Evolutionary conservation across 2,329 filamentous ascomycete genomes (phyloP).

Genomic region (Pestalotiopsis sp.): DNA sequence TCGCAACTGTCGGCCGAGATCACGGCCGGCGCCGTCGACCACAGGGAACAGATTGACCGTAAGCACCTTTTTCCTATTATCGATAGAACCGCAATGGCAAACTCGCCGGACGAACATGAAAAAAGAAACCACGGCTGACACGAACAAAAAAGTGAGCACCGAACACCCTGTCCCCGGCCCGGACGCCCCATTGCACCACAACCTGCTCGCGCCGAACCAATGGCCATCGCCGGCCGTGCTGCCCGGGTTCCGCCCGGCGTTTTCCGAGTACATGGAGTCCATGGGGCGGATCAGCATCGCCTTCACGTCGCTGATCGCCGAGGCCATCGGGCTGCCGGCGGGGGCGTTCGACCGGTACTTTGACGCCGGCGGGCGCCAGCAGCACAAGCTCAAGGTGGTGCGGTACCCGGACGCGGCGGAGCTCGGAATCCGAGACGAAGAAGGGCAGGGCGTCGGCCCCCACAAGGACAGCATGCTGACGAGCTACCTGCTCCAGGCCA

Average conservation of each 20-base stretch:
- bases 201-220: constrained; percentile 76
- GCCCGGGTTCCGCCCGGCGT: constrained; percentile 67
- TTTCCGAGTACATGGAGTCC: constrained; percentile 71
- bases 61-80: neutral
- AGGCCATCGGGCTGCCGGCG: constrained; percentile 72
- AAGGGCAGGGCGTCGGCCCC: constrained; percentile 67
- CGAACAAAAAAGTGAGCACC: constrained; percentile 57
- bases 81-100: too few species aligned
- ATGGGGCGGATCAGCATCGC: constrained; percentile 73
- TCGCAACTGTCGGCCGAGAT: constrained; percentile 66
- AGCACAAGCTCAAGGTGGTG: constrained; percentile 88
- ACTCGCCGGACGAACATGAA: too few species aligned
- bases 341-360: constrained; percentile 79
- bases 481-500: constrained; percentile 79
- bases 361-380: constrained; percentile 66
- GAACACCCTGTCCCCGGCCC: constrained; percentile 67
- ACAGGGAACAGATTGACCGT: constrained; percentile 80
- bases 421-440: constrained; percentile 39
- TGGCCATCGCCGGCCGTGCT: constrained; percentile 69
- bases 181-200: constrained; percentile 67
- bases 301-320: constrained; percentile 80
- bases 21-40: constrained; percentile 74
- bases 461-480: constrained; percentile 87
- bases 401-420: constrained; percentile 76
- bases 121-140: neutral